Percentiles rank a stretch among this genome's conserved stretches.
Evolutionary conservation across 2,329 filamentous ascomycete genomes (phyloP).

Genomic region (Hypoxylon sp.): DNA sequence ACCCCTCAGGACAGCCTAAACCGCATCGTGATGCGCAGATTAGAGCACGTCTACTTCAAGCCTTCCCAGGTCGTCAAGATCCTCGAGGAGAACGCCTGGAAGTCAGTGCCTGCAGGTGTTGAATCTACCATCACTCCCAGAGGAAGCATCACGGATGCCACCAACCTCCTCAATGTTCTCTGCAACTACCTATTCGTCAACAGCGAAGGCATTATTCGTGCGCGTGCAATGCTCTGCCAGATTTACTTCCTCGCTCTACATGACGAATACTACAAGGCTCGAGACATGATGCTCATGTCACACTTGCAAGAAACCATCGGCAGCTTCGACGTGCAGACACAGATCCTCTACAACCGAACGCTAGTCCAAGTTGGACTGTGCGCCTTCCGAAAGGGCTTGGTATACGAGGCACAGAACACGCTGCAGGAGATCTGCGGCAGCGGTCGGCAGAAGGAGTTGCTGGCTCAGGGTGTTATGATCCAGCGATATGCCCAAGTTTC

Average conservation of each 20-base stretch:
- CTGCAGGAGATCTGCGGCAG: constrained; percentile 98
- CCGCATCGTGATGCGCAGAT: constrained; percentile 90
- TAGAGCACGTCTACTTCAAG: constrained; percentile 99
- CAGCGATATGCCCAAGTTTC: constrained; percentile 97
- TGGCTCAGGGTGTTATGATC: constrained; percentile 98
- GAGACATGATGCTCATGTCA: constrained; percentile 99
- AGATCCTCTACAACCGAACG: constrained; percentile 98
- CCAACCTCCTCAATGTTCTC: constrained; percentile 84
- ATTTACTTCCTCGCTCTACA: constrained; percentile 98
- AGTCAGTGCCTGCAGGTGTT: constrained; percentile 76
- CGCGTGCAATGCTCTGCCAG: constrained; percentile 97
- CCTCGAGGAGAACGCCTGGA: constrained; percentile 95
- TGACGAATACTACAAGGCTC: constrained; percentile 97
- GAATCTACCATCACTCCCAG: constrained; percentile 88
- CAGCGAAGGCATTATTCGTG: constrained; percentile 95
- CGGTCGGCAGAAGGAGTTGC: constrained; percentile 95
- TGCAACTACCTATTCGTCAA: constrained; percentile 96
- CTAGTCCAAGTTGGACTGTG: constrained; percentile 98
- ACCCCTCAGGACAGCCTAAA: constrained; percentile 89
- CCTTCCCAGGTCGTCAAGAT: constrained; percentile 93
- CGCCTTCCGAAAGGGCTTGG: constrained; percentile 95
- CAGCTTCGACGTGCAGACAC: constrained; percentile 96
- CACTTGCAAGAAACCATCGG: constrained; percentile 97
- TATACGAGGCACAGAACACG: constrained; percentile 98
- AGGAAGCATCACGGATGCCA: constrained; percentile 75